Evolutionary conservation across 176 grass and related monocot species (phyloP).

Genomic region (Pontederia crassipes): DNA sequence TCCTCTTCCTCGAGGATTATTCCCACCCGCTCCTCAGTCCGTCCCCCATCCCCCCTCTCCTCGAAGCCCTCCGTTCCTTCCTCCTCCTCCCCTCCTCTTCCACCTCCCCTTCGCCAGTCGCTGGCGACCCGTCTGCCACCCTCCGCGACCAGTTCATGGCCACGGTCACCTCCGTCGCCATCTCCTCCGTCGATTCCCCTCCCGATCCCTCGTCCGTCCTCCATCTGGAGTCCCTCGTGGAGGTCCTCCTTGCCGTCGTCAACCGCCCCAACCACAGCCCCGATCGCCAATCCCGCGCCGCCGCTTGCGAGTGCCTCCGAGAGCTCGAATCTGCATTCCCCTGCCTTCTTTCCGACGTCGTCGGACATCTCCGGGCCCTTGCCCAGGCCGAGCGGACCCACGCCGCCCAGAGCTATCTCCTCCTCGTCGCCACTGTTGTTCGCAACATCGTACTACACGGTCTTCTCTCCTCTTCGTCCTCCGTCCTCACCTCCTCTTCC

Average conservation of each 20-base stretch:
- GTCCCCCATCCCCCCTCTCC: slow-evolving; percentile 21
- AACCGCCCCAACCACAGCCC: slow-evolving; percentile 74
- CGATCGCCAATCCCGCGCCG: slow-evolving; percentile 61
- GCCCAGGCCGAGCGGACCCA: slow-evolving; percentile 68
- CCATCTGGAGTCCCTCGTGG: slow-evolving; percentile 8
- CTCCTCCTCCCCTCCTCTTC: slow-evolving; percentile 16
- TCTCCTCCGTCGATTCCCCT: slow-evolving; percentile 32
- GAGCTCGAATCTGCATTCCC: slow-evolving; percentile 57
- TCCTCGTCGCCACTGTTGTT: slow-evolving; percentile 59
- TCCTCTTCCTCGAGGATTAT: slow-evolving; percentile 40
- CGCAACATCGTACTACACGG: slow-evolving; percentile 42
- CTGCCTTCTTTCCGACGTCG: slow-evolving; percentile 49
- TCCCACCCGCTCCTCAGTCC: slow-evolving; percentile 27
- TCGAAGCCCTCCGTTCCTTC: slow-evolving; percentile 27
- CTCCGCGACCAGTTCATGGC: slow-evolving; percentile 49
- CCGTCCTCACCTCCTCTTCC: slow-evolving; percentile 47
- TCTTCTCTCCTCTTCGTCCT: slow-evolving; percentile 37
- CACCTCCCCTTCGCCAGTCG: slow-evolving; percentile 29
- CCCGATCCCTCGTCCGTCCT: slow-evolving; percentile 13
- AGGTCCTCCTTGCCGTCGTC: slow-evolving; percentile 33
- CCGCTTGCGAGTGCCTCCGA: slow-evolving; percentile 74
- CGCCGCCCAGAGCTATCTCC: slow-evolving; percentile 69
- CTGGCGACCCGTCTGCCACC: slow-evolving; percentile 8
- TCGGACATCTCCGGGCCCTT: slow-evolving; percentile 57
- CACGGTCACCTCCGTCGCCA: slow-evolving; percentile 61